A percentile compares a stretch with the other conserved stretches of the same genome.
phyloP scores from a whole-genome alignment of 1,284 basidiomycete species.

The Ustilago nuda region DNA sequence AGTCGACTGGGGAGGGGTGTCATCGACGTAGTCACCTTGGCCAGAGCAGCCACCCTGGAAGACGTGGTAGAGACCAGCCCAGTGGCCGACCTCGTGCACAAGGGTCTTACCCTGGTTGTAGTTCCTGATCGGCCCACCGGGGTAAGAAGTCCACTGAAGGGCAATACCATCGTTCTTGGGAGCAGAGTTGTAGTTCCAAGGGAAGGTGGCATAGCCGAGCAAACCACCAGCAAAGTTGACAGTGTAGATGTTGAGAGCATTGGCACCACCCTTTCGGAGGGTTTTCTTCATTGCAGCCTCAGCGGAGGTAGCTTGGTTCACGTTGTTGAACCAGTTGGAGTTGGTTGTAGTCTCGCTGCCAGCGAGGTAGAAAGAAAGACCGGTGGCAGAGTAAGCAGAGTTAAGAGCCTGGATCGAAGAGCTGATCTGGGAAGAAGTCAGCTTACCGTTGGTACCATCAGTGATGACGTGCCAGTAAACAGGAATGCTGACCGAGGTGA shows the following conservation, averaged over 20 bases:
- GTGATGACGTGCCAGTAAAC: constrained; percentile 55
- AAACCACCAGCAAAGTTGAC: constrained; percentile 66
- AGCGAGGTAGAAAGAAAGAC: constrained; percentile 72
- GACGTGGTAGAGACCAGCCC: constrained; percentile 74
- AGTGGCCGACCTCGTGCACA: constrained; percentile 73
- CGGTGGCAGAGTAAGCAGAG: constrained; percentile 71
- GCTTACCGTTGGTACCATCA: constrained; percentile 44
- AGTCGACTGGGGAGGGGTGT: constrained; percentile 70
- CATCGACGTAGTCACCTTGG: constrained; percentile 73
- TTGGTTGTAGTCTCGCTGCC: constrained; percentile 70
- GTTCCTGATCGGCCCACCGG: constrained; percentile 71
- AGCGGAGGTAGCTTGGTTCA: constrained; percentile 70
- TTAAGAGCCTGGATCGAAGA: constrained; percentile 74
- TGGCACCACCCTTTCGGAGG: constrained; percentile 72
- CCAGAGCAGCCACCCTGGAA: constrained; percentile 75
- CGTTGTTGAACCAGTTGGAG: constrained; percentile 73
- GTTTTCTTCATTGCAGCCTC: constrained; percentile 74
- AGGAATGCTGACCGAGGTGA: constrained; percentile 32
- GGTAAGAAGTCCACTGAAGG: constrained; percentile 51
- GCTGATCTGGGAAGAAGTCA: constrained; percentile 33
- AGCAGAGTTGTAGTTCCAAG: constrained; percentile 43
- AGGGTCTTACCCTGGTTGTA: constrained; percentile 74
- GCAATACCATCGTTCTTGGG: constrained; percentile 69
- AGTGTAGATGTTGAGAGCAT: constrained; percentile 74
- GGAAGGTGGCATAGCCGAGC: constrained; percentile 73